These are phyloP conservation scores for Cryptococcus sp. DNA, from an alignment of 1,284 basidiomycete species.

Conservation along the genomic window DNA sequence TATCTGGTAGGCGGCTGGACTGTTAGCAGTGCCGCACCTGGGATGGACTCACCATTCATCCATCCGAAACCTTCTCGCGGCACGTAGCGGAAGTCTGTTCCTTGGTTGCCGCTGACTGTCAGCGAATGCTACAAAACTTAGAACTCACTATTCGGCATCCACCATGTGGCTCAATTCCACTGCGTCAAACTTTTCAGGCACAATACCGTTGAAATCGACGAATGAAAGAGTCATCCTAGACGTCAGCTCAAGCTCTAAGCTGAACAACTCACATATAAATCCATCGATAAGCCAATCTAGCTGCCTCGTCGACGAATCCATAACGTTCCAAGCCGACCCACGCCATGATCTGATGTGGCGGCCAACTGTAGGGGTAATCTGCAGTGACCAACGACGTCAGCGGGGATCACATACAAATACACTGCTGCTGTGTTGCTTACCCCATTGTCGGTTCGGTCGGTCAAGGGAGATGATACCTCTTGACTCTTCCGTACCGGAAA, in stretches of 20 bases:
- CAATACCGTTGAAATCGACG: conserved; percentile 94
- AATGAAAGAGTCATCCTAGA: conserved; percentile 52
- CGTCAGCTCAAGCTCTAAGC: conserved; percentile 9
- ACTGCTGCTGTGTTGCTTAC: conserved; percentile 14
- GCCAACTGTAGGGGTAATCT: conserved; percentile 64
- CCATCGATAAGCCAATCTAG: conserved; percentile 91
- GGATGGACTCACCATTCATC: conserved; percentile 71
- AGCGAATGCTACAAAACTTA: background rate
- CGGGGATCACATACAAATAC: background rate
- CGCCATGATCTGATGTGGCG: conserved; percentile 93
- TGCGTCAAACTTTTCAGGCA: conserved; percentile 98
- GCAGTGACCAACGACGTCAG: background rate
- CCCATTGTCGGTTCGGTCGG: conserved; percentile 99
- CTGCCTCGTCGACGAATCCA: conserved; percentile 90
- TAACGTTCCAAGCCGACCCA: conserved; percentile 98
- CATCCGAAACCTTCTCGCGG: conserved; percentile 96
- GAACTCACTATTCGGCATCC: conserved; percentile 79
- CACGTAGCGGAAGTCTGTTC: conserved; percentile 93
- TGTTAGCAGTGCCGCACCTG: background rate
- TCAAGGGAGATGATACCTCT: conserved; percentile 92
- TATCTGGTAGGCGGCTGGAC: conserved; percentile 83
- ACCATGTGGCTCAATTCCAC: conserved; percentile 93
- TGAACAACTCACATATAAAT: conserved; percentile 73
- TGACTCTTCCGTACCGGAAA: conserved; percentile 95
- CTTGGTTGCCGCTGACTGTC: conserved; percentile 78